Evolutionary conservation across 2,329 filamentous ascomycete genomes (phyloP).

Genomic region (Exophiala bonariae): DNA sequence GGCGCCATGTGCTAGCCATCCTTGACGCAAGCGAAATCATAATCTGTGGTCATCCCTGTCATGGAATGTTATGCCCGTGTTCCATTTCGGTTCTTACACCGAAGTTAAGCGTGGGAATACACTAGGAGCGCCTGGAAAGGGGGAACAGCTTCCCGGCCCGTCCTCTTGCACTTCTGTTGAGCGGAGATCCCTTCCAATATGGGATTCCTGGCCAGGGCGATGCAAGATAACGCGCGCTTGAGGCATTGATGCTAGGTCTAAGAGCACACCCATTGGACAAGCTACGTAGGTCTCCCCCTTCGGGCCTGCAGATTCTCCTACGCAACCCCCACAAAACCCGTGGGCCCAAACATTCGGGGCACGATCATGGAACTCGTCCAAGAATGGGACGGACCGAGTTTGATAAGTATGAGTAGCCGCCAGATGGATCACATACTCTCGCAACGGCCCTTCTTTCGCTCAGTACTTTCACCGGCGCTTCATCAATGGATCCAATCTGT

Average conservation of each 20-base stretch:
- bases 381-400: not conserved
- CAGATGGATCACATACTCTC: not conserved
- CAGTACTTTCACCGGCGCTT: not conserved
- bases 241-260: not conserved
- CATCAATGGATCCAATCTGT: slow-evolving; percentile 14
- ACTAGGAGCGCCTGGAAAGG: slow-evolving; percentile 3
- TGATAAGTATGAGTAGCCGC: not conserved
- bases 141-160: slow-evolving; percentile 6
- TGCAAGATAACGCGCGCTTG: slow-evolving; percentile 17
- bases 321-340: too few relatives aligned
- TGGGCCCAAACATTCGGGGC: too few relatives aligned
- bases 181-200: not conserved
- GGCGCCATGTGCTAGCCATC: too few relatives aligned
- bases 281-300: not conserved
- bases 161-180: too few relatives aligned
- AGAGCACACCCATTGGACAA: not conserved
- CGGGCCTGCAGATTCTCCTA: too few relatives aligned
- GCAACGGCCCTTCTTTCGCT: not conserved
- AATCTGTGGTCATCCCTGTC: not conserved
- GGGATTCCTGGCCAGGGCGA: slow-evolving; percentile 4
- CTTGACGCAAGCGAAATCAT: too few relatives aligned
- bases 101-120: slow-evolving; percentile 11
- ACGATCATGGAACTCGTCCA: too few relatives aligned
- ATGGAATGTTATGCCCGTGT: slow-evolving; percentile 2
- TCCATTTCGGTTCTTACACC: slow-evolving; percentile 8